phyloP scores from a whole-genome alignment of 768 basidiomycete species.

The Naganishia onofrii region DNA sequence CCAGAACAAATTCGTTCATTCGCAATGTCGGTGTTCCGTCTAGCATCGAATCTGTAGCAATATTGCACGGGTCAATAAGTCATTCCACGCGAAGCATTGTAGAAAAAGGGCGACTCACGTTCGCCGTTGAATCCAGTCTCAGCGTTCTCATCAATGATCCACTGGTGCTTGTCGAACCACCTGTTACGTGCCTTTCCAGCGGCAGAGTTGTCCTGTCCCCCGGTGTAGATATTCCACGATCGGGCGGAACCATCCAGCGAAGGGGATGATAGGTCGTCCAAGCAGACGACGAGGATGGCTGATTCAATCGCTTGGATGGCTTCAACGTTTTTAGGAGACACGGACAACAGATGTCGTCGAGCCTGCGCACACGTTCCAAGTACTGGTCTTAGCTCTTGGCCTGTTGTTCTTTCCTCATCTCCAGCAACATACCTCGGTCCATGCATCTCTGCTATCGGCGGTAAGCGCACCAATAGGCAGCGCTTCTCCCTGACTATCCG shows the following conservation, averaged over 20 bases:
- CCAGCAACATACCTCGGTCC: slow-evolving; percentile 66
- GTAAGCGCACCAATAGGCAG: slow-evolving; percentile 80
- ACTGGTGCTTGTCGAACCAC: slow-evolving; percentile 95
- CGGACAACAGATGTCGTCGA: slow-evolving; percentile 65
- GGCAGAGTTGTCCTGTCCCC: slow-evolving; percentile 39
- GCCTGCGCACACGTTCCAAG: slow-evolving; percentile 53
- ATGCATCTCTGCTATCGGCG: slow-evolving; percentile 80
- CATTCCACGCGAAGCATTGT: not conserved
- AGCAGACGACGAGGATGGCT: slow-evolving; percentile 77
- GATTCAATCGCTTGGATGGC: slow-evolving; percentile 79
- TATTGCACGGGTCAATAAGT: not conserved
- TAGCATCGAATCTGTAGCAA: slow-evolving; percentile 46
- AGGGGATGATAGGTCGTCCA: slow-evolving; percentile 74
- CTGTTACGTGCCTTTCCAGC: slow-evolving; percentile 75
- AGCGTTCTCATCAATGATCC: slow-evolving; percentile 91
- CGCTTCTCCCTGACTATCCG: slow-evolving; percentile 63
- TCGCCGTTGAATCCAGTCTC: slow-evolving; percentile 97
- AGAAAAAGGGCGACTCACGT: slow-evolving; percentile 55
- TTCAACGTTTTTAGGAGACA: slow-evolving; percentile 65
- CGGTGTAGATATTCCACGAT: slow-evolving; percentile 81
- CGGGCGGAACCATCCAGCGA: slow-evolving; percentile 67
- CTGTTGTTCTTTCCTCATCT: no score
- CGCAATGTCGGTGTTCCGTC: slow-evolving; percentile 94
- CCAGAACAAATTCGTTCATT: slow-evolving; percentile 89
- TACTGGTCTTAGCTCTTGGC: not conserved